These are phyloP conservation scores for Saccharomyces hybrid DNA, from an alignment of 1,139 yeast species.

Conservation along the genomic window DNA sequence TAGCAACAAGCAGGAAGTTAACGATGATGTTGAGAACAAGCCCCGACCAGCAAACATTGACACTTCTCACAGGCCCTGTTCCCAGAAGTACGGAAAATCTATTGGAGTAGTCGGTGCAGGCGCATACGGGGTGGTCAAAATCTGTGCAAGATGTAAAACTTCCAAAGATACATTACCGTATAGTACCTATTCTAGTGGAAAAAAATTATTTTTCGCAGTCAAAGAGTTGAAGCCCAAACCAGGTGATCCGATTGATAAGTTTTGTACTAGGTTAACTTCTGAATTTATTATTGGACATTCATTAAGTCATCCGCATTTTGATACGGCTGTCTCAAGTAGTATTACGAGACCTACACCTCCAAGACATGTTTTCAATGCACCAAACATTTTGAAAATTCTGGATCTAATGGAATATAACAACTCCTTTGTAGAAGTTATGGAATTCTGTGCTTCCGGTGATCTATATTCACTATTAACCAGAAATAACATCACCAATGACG, in stretches of 20 bases:
- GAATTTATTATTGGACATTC: conserved; percentile 73
- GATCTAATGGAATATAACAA: conserved; percentile 57
- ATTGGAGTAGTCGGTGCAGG: conserved; percentile 62
- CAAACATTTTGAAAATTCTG: conserved; percentile 59
- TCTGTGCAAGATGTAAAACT: conserved; percentile 38
- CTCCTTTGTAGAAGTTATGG: conserved; percentile 72
- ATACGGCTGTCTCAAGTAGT: conserved; percentile 1
- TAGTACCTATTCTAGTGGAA: conserved; percentile 22
- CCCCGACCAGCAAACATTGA: conserved; percentile 11
- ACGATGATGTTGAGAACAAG: conserved; percentile 4
- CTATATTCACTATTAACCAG: conserved; percentile 42
- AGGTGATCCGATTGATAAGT: conserved; percentile 48
- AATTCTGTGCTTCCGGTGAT: conserved; percentile 69
- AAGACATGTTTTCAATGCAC: conserved; percentile 29
- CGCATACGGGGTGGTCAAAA: conserved; percentile 59
- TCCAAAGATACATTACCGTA: conserved; percentile 26
- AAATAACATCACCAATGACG: neutral
- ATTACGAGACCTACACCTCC: neutral
- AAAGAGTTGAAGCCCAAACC: conserved; percentile 52
- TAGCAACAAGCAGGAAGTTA: conserved; percentile 8
- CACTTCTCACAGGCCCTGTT: conserved; percentile 22
- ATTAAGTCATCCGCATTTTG: conserved; percentile 38
- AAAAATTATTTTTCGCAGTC: conserved; percentile 50
- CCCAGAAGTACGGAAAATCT: conserved; percentile 53
- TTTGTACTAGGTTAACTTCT: conserved; percentile 61